Conservation (phyloP, 2,329 filamentous ascomycete genomes). For the Calonectria montana region DNA sequence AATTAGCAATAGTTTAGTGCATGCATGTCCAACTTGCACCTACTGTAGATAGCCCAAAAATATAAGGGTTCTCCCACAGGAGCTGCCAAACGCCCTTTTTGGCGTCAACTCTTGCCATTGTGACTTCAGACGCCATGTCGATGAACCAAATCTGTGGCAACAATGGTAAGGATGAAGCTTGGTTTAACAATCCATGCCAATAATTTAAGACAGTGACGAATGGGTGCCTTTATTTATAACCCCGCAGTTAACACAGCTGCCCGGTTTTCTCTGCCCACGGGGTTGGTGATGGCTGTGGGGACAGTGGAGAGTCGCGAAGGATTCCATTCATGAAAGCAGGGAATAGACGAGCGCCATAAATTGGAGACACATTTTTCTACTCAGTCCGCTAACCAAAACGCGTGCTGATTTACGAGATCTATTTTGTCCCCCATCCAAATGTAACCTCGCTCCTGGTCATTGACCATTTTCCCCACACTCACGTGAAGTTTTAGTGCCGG, state of each 20-base stretch:
- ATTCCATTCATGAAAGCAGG: not conserved
- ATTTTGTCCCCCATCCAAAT: not conserved
- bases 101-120: not conserved
- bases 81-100: slow-evolving; percentile 42
- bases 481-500: not conserved
- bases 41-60: slow-evolving; percentile 57
- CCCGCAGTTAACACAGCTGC: not conserved
- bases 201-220: not conserved
- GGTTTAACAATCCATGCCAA: not conserved
- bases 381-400: not conserved
- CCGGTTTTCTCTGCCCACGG: not conserved
- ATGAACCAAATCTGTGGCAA: not conserved
- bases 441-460: not conserved
- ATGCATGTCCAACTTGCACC: slow-evolving; percentile 9
- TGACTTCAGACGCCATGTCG: slow-evolving; percentile 5
- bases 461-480: not conserved
- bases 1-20: not conserved
- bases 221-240: not conserved
- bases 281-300: not conserved
- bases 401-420: not conserved
- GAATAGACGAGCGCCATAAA: not conserved
- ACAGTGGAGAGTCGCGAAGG: not conserved
- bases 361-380: not conserved
- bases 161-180: too few species aligned
- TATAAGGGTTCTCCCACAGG: slow-evolving; percentile 54